A percentile compares a stretch with the other conserved stretches of the same genome.
Evolutionary conservation across 2,329 filamentous ascomycete genomes (phyloP).

Genomic region (Helotiales sp.): DNA sequence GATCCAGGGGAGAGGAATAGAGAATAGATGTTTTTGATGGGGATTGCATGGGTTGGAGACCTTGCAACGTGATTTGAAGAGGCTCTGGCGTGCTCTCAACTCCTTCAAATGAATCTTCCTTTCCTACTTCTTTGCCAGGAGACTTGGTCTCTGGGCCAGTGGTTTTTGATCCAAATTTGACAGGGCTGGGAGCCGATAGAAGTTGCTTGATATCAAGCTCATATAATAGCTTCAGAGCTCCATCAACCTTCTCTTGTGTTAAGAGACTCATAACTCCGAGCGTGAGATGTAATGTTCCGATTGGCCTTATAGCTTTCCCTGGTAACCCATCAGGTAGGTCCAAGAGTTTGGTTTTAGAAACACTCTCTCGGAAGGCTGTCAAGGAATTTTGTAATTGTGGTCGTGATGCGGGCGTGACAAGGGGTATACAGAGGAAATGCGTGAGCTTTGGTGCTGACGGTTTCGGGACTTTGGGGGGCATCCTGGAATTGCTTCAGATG

Average conservation of each 20-base stretch:
- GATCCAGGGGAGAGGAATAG: constrained; percentile 62
- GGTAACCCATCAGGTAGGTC: constrained; percentile 53
- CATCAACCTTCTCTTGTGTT: constrained; percentile 46
- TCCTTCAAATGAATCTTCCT: too few relatives aligned
- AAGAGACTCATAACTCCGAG: constrained; percentile 81
- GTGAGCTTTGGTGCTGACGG: constrained; percentile 49
- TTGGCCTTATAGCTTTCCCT: constrained; percentile 67
- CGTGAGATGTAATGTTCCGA: constrained; percentile 82
- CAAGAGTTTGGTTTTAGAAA: constrained; percentile 40
- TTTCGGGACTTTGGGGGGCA: background rate
- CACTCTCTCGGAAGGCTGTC: constrained; percentile 47
- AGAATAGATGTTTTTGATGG: constrained; percentile 58
- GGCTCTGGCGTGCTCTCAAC: background rate
- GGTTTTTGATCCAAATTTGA: background rate
- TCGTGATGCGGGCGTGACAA: constrained; percentile 61
- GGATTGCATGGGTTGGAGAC: constrained; percentile 62
- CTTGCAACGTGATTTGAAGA: constrained; percentile 47
- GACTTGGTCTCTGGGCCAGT: constrained; percentile 28
- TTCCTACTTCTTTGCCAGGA: constrained; percentile 11
- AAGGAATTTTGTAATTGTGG: constrained; percentile 66
- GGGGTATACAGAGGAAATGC: constrained; percentile 76
- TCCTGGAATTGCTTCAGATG: too few relatives aligned
- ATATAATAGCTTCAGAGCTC: constrained; percentile 46
- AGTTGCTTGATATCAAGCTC: constrained; percentile 43
- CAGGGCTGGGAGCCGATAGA: constrained; percentile 25